Evolutionary conservation across 495 filamentous ascomycete species (phyloP).

Genomic region (Lasiosphaeris hirsuta): DNA sequence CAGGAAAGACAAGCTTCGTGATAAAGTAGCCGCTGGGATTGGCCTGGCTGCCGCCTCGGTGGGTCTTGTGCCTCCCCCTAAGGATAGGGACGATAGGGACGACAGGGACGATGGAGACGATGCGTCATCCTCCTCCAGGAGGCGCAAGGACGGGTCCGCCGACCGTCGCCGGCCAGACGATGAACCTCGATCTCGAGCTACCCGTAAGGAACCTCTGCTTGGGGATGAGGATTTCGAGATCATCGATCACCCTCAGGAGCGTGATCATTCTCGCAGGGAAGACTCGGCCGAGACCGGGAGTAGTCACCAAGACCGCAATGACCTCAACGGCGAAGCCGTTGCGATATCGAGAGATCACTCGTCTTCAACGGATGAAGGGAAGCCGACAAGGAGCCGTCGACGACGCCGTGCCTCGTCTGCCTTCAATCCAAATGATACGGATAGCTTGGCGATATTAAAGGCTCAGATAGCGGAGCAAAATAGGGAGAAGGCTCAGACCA

Average conservation of each 20-base stretch:
- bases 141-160: conserved; percentile 22
- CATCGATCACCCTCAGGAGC: conserved; percentile 35
- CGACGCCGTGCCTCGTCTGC: conserved; percentile 32
- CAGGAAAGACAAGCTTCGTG: conserved; percentile 26
- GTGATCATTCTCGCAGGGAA: conserved; percentile 20
- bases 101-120: conserved; percentile 15
- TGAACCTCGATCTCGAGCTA: conserved; percentile 23
- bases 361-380: conserved; percentile 23
- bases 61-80: conserved; percentile 31
- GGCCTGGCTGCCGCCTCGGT: conserved; percentile 37
- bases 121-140: conserved; percentile 21
- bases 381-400: conserved; percentile 25
- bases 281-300: conserved; percentile 19
- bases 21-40: conserved; percentile 37
- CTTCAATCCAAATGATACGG: conserved; percentile 52
- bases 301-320: conserved; percentile 21
- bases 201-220: conserved; percentile 26
- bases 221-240: conserved; percentile 38
- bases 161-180: conserved; percentile 17
- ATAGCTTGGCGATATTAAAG: conserved; percentile 44
- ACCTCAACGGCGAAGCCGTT: conserved; percentile 17
- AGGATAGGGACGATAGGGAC: conserved; percentile 33
- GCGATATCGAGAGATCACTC: conserved; percentile 18
- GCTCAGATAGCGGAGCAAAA: conserved; percentile 42
- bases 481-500: conserved; percentile 22